A percentile compares a stretch with the other conserved stretches of the same genome.
phyloP scores from a whole-genome alignment of 257 asterid genomes.

The Forsythia suspensa region DNA sequence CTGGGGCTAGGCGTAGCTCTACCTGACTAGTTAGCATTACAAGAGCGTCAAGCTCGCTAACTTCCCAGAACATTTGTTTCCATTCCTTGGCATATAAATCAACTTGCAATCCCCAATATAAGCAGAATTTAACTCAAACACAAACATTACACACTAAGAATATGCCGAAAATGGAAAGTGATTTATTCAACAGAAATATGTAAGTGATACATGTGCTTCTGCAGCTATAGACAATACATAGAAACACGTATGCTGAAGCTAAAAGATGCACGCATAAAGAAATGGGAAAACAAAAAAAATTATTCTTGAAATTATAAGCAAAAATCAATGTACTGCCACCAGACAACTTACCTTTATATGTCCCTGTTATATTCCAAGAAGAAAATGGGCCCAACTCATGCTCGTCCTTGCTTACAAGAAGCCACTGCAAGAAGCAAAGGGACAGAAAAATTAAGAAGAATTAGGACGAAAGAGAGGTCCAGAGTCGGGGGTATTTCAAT shows the following conservation, averaged over 20 bases:
- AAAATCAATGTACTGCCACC: neutral
- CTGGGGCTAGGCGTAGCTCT: neutral
- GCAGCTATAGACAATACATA: no score
- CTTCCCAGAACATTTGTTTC: neutral
- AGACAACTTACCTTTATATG: conserved; percentile 75
- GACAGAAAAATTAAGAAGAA: conserved; percentile 10
- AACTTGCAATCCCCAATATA: neutral
- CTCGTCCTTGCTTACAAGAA: conserved; percentile 72
- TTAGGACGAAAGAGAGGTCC: neutral
- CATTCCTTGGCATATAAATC: neutral
- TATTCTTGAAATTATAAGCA: no score
- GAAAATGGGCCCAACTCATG: conserved; percentile 82
- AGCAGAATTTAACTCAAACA: neutral
- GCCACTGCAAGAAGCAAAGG: conserved; percentile 70
- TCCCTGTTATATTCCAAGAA: conserved; percentile 94
- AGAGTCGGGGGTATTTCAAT: neutral
- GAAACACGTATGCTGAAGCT: no score
- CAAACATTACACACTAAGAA: no score
- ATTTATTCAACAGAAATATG: neutral
- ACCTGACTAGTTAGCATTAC: neutral
- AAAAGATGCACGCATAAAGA: no score
- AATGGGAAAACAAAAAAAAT: no score
- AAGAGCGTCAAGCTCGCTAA: neutral
- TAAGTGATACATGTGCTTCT: neutral
- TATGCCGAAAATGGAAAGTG: neutral